Conservation (phyloP, 495 filamentous ascomycete genomes). For the Penicillium herquei region DNA sequence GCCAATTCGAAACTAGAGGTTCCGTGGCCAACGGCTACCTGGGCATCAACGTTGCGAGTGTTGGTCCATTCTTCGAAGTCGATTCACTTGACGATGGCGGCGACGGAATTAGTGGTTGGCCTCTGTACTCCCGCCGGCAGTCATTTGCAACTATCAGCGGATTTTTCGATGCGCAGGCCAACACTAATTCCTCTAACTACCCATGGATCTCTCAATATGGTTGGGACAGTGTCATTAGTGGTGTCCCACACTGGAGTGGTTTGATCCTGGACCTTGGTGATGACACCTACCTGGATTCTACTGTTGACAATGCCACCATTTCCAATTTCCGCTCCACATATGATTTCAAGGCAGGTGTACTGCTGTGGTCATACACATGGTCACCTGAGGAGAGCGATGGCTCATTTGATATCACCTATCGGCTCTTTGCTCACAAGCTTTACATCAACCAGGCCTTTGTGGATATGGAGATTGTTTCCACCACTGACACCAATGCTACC, state of each 20-base stretch:
- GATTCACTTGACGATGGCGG: slow-evolving; percentile 47
- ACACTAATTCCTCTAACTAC: slow-evolving; percentile 66
- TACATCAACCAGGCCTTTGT: slow-evolving; percentile 63
- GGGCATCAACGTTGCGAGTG: slow-evolving; percentile 59
- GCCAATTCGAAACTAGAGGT: slow-evolving; percentile 61
- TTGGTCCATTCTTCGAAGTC: slow-evolving; percentile 69
- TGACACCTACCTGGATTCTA: slow-evolving; percentile 56
- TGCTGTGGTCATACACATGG: slow-evolving; percentile 68
- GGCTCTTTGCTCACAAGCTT: slow-evolving; percentile 60
- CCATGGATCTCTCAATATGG: slow-evolving; percentile 71
- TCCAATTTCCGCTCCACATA: slow-evolving; percentile 61
- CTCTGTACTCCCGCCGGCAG: slow-evolving; percentile 64
- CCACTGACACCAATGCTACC: slow-evolving; percentile 43
- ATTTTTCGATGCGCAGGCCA: slow-evolving; percentile 66
- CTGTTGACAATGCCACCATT: slow-evolving; percentile 57
- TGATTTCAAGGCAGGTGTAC: slow-evolving; percentile 59
- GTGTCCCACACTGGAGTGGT: slow-evolving; percentile 69
- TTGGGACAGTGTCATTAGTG: slow-evolving; percentile 69
- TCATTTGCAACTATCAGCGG: slow-evolving; percentile 73
- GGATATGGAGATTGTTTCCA: slow-evolving; percentile 53
- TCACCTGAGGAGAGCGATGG: slow-evolving; percentile 49
- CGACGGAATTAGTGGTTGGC: slow-evolving; percentile 71
- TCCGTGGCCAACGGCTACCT: slow-evolving; percentile 64
- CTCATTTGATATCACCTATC: slow-evolving; percentile 56
- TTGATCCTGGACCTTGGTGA: slow-evolving; percentile 58